Evolutionary conservation across 1,284 basidiomycete genomes (phyloP), one percentile per base, ranked within the genome.

Genomic region (Cryptococcus amylolentus): DNA sequence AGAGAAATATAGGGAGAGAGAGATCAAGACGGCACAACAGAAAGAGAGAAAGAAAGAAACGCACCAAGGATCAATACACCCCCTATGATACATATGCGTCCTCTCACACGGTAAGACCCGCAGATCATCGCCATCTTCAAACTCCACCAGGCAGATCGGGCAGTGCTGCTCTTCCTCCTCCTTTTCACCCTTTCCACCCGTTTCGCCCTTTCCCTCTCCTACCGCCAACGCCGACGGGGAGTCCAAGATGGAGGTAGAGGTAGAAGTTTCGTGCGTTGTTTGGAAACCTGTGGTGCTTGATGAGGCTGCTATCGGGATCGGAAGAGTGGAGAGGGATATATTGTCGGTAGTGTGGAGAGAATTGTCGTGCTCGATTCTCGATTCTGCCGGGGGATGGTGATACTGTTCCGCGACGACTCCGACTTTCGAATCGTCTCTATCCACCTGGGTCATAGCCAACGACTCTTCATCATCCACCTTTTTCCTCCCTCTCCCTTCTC

Each of bases 111-210:
- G 92, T 54, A 96, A 78, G 38, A 94, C 83, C 35, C 92, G 84
- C 16, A 95, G 77, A 72, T 94, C 89, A 69, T 96, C 92, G 5
- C 91, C 92, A 61, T 89, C 87, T 73, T 93, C 88, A 69, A 96
- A 96, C 66, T 94, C 91, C 41, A 90, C 81, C 58, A 95, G 87
- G 71, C 93, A 96, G 62, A 96, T 96, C 6, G 93, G 91, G 77
- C 92, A 96, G 26, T 88, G 91, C 72, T 91, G 91, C 72, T 90
- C 88, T 41, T 84, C 83, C 13, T 86, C 59, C 40, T 55, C 60
- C 41, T 49, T 49, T 18, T 48, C 48, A 18, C 40, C n/a, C 49
- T 35, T 38, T n/a, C n/a, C 46, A 14, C 50, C 48, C 14, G 35
- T 31, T 23, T 23, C 23, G 3, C 23, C 23, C 23, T 23, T 23